Percentiles rank a stretch among this genome's conserved stretches.
phyloP scores from a whole-genome alignment of 1,139 yeast genomes.

The Candida dubliniensis region DNA sequence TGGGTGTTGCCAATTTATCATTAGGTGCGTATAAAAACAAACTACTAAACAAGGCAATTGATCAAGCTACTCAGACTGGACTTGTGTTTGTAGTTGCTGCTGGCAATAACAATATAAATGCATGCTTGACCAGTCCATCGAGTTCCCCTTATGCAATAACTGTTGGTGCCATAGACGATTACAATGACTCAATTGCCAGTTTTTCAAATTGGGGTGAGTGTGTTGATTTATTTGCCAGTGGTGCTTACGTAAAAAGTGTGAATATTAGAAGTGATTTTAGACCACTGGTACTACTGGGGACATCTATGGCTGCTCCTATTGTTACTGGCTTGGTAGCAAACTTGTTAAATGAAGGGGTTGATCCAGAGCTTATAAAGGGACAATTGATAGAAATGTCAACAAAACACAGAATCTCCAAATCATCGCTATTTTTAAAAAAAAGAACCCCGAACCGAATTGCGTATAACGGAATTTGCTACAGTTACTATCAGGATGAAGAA shows the following conservation, averaged over 20 bases:
- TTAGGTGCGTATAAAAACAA: conserved; percentile 69
- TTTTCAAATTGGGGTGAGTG: conserved; percentile 89
- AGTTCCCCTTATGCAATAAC: conserved; percentile 69
- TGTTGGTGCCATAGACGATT: conserved; percentile 84
- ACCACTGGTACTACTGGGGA: conserved; percentile 64
- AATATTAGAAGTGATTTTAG: conserved; percentile 17
- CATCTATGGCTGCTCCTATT: conserved; percentile 85
- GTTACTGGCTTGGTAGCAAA: conserved; percentile 74
- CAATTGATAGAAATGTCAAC: conserved; percentile 38
- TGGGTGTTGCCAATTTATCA: conserved; percentile 74
- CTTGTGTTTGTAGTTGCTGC: conserved; percentile 81
- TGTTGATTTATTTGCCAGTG: conserved; percentile 81
- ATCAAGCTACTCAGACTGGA: conserved; percentile 69
- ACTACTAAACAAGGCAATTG: conserved; percentile 68
- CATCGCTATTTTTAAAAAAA: conserved; percentile 27
- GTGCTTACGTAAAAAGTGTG: conserved; percentile 60
- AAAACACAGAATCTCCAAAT: conserved; percentile 34
- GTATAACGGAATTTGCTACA: conserved; percentile 24
- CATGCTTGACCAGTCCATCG: conserved; percentile 80
- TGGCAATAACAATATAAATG: conserved; percentile 75
- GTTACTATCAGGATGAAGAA: conserved; percentile 5
- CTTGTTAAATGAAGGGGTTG: conserved; percentile 57
- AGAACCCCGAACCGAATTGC: conserved; percentile 43
- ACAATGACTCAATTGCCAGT: conserved; percentile 61
- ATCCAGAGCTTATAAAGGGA: conserved; percentile 37